Evolutionary conservation across 345 rosid species (phyloP).

Genomic region (Gossypium arboreum): DNA sequence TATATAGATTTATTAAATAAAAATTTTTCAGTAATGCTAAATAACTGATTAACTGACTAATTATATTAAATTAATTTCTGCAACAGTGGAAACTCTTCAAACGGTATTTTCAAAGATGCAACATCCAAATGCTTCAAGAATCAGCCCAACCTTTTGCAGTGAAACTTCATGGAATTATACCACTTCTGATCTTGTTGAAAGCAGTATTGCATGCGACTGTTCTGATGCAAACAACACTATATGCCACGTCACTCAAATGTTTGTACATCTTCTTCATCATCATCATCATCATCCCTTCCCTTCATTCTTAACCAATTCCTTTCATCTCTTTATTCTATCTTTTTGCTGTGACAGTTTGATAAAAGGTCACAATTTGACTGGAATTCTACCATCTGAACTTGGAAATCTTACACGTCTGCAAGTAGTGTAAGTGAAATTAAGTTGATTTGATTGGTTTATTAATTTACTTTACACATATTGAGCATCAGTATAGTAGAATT

Average conservation of each 20-base stretch:
- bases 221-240: conserved; percentile 22
- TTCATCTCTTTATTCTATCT: not conserved
- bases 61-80: not conserved
- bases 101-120: conserved; percentile 41
- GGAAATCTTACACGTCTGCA: conserved; percentile 48
- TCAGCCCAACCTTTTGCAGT: conserved; percentile 40
- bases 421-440: conserved; percentile 47
- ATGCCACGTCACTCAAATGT: conserved; percentile 66
- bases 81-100: conserved; percentile 50
- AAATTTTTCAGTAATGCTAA: too few species aligned
- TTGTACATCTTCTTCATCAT: not conserved
- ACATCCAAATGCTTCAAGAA: conserved; percentile 23
- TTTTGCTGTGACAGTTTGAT: conserved; percentile 38
- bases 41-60: not conserved
- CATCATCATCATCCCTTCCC: not conserved
- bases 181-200: not conserved
- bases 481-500: too few species aligned
- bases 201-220: conserved; percentile 56
- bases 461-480: not conserved
- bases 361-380: conserved; percentile 57
- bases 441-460: not conserved
- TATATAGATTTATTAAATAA: too few species aligned
- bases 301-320: not conserved
- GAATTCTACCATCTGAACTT: conserved; percentile 58
- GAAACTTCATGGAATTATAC: conserved; percentile 32